A percentile compares a stretch with the other conserved stretches of the same genome.
Evolutionary conservation across 495 filamentous ascomycete species (phyloP).

Genomic region (Saxophila tyrrhenica): DNA sequence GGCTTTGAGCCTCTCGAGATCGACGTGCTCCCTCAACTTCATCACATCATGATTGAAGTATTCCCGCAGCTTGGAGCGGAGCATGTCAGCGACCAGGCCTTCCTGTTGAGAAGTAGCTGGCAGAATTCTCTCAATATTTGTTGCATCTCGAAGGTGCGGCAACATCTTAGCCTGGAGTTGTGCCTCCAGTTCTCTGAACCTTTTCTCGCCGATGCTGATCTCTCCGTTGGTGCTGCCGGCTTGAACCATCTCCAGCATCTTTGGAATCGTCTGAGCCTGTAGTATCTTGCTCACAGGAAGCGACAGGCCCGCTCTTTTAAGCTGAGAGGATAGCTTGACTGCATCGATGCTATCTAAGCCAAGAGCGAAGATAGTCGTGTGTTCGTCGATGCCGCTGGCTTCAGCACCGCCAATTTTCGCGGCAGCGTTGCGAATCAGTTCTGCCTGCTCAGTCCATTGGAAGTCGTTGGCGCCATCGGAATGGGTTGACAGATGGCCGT

Average conservation of each 20-base stretch:
- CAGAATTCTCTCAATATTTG: slow-evolving; percentile 42
- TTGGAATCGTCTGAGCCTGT: slow-evolving; percentile 51
- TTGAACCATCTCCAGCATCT: slow-evolving; percentile 30
- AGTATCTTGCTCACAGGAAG: slow-evolving; percentile 59
- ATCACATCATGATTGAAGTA: slow-evolving; percentile 76
- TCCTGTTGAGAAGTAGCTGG: slow-evolving; percentile 69
- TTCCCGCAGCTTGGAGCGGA: slow-evolving; percentile 48
- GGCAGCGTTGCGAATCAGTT: slow-evolving; percentile 45
- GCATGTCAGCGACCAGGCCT: slow-evolving; percentile 66
- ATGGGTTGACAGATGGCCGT: neutral
- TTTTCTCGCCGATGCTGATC: neutral
- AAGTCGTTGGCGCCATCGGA: slow-evolving; percentile 29
- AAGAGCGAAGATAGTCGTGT: slow-evolving; percentile 50
- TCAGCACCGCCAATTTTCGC: slow-evolving; percentile 45
- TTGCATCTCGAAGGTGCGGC: slow-evolving; percentile 8
- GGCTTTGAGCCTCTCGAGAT: slow-evolving; percentile 40
- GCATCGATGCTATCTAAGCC: slow-evolving; percentile 60
- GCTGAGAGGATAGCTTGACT: slow-evolving; percentile 54
- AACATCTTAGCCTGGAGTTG: neutral
- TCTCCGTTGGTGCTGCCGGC: neutral
- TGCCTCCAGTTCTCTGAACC: neutral
- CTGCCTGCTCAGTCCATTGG: slow-evolving; percentile 42
- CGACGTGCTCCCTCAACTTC: slow-evolving; percentile 37
- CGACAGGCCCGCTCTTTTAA: slow-evolving; percentile 47
- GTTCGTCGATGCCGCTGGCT: slow-evolving; percentile 36